phyloP scores from a whole-genome alignment of 1,284 basidiomycete genomes.

The Exobasidium cylindrosporum region DNA sequence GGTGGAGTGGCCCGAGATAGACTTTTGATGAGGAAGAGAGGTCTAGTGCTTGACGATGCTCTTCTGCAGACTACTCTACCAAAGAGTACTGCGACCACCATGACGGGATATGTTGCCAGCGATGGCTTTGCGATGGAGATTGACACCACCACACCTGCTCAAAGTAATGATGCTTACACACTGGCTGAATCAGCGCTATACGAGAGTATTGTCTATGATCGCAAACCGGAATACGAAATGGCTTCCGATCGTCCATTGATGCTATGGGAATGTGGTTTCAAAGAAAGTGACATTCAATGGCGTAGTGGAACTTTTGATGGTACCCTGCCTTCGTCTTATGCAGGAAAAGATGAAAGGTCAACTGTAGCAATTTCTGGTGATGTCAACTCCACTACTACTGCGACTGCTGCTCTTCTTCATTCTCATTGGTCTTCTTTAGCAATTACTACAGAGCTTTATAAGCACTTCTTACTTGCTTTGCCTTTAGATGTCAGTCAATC shows the following conservation, averaged over 20 bases:
- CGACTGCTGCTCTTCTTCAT: constrained; percentile 14
- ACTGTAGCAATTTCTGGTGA: constrained; percentile 18
- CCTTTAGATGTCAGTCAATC: constrained; percentile 12
- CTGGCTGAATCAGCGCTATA: background rate
- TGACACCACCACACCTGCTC: background rate
- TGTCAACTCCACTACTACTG: constrained; percentile 7
- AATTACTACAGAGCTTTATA: constrained; percentile 34
- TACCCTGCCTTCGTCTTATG: constrained; percentile 16
- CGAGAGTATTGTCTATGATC: constrained; percentile 26
- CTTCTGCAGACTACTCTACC: background rate
- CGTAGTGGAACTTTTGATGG: constrained; percentile 63
- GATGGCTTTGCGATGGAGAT: background rate
- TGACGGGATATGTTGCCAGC: background rate
- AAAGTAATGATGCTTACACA: background rate
- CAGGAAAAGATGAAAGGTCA: background rate
- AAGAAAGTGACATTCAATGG: constrained; percentile 70
- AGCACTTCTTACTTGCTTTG: constrained; percentile 43
- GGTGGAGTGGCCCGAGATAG: constrained; percentile 23
- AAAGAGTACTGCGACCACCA: background rate
- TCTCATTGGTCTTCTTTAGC: constrained; percentile 31
- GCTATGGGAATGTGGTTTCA: constrained; percentile 86
- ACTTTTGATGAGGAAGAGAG: background rate
- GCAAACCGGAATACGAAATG: constrained; percentile 88
- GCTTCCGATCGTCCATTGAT: constrained; percentile 84
- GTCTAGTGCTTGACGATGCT: background rate